phyloP scores from a whole-genome alignment of 2,329 filamentous ascomycete genomes.

The Aspergillus sp. region DNA sequence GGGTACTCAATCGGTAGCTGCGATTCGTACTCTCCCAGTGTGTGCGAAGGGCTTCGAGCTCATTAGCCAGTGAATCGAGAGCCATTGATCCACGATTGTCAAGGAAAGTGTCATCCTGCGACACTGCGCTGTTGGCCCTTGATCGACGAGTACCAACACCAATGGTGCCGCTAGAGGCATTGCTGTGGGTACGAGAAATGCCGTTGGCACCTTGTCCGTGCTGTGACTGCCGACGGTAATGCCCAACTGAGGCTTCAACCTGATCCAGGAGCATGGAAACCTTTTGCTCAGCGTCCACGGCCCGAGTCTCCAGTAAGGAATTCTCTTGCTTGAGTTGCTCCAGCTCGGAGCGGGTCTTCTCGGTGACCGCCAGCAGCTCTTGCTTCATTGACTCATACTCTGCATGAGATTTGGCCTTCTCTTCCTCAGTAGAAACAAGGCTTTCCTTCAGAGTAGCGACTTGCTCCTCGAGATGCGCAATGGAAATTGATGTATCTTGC shows the following conservation, averaged over 20 bases:
- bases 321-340: slow-evolving; percentile 86
- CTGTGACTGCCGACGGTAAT: slow-evolving; percentile 79
- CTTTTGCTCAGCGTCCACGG: slow-evolving; percentile 87
- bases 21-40: slow-evolving; percentile 98
- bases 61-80: slow-evolving; percentile 86
- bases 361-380: slow-evolving; percentile 60
- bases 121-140: slow-evolving; percentile 46
- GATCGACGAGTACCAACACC: slow-evolving; percentile 39
- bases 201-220: slow-evolving; percentile 43
- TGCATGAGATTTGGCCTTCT: slow-evolving; percentile 70
- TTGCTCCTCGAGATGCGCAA: slow-evolving; percentile 71
- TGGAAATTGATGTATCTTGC: slow-evolving; percentile 67
- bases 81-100: slow-evolving; percentile 69
- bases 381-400: slow-evolving; percentile 58
- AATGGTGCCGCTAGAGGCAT: slow-evolving; percentile 56
- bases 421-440: slow-evolving; percentile 65
- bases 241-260: slow-evolving; percentile 90
- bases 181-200: slow-evolving; percentile 58
- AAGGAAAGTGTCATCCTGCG: slow-evolving; percentile 48
- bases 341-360: slow-evolving; percentile 68
- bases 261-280: slow-evolving; percentile 92
- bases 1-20: slow-evolving; percentile 86
- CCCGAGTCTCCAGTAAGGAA: slow-evolving; percentile 76
- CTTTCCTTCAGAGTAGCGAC: slow-evolving; percentile 71
- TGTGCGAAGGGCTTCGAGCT: slow-evolving; percentile 84